These are phyloP conservation scores for Quercus lobata DNA, from an alignment of 331 rosid species.

Conservation along the genomic window DNA sequence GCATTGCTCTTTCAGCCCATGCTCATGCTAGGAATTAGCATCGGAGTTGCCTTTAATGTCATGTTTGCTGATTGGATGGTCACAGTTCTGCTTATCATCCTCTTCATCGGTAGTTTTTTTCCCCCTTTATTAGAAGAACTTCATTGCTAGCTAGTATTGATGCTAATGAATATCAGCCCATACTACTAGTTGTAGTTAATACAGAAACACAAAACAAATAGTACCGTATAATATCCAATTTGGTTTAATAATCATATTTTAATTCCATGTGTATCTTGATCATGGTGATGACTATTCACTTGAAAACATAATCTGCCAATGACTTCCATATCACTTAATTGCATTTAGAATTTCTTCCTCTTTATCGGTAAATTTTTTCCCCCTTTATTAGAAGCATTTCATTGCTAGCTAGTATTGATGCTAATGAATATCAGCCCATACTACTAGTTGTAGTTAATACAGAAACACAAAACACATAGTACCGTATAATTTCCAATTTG, in stretches of 20 bases:
- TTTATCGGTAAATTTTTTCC: too few species aligned
- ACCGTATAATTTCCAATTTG: too few species aligned
- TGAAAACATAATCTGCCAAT: neutral
- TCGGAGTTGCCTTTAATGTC: conserved; percentile 82
- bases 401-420: too few species aligned
- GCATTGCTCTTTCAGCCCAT: conserved; percentile 84
- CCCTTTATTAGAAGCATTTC: too few species aligned
- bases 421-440: neutral
- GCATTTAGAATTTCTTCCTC: neutral
- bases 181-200: neutral
- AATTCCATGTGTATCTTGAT: neutral
- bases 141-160: too few species aligned
- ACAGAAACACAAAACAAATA: too few species aligned
- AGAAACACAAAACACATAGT: too few species aligned
- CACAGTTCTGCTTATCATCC: conserved; percentile 67
- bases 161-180: neutral
- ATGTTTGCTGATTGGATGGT: conserved; percentile 96
- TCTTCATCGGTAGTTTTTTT: conserved; percentile 46
- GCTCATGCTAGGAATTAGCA: conserved; percentile 86
- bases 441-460: neutral
- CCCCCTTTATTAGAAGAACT: too few species aligned
- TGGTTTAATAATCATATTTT: neutral
- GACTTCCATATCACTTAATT: neutral
- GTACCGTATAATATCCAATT: too few species aligned
- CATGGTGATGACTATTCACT: neutral